phyloP scores from a whole-genome alignment of 345 rosid species.

The Pelargonium nanum region DNA sequence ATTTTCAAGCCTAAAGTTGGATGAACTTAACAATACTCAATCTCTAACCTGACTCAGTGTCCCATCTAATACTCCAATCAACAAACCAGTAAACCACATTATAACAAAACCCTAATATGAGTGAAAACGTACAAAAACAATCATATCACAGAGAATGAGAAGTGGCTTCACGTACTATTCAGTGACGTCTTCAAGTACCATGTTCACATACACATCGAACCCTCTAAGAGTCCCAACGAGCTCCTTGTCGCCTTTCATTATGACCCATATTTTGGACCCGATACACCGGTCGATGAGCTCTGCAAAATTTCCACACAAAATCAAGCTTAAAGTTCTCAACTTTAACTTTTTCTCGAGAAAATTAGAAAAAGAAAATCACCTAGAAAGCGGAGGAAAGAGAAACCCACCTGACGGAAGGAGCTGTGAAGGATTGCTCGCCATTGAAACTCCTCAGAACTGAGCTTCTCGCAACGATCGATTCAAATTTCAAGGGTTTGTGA shows the following conservation, averaged over 20 bases:
- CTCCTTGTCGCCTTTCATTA: slow-evolving; percentile 22
- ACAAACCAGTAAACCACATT: background rate
- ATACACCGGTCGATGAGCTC: slow-evolving; percentile 16
- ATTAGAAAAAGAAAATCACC: background rate
- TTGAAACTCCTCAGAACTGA: slow-evolving; percentile 8
- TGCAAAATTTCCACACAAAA: background rate
- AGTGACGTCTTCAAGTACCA: slow-evolving; percentile 21
- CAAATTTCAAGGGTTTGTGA: background rate
- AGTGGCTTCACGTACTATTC: slow-evolving; percentile 4
- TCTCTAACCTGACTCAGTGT: too few species aligned
- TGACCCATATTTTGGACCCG: slow-evolving; percentile 18
- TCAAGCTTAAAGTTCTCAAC: background rate
- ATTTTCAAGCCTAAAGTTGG: background rate
- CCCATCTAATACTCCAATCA: background rate
- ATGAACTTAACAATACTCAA: too few species aligned
- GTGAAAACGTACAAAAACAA: background rate
- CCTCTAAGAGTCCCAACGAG: slow-evolving; percentile 17
- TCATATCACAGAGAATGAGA: background rate
- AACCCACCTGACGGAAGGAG: slow-evolving; percentile 54
- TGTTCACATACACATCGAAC: slow-evolving; percentile 15
- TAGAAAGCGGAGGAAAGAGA: background rate
- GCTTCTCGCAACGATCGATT: background rate
- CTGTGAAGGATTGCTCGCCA: slow-evolving; percentile 77
- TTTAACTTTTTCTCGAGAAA: background rate
- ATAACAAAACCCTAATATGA: background rate